phyloP scores from a whole-genome alignment of 192 early-diverging fungal genomes.

The Coemansia sp. region DNA sequence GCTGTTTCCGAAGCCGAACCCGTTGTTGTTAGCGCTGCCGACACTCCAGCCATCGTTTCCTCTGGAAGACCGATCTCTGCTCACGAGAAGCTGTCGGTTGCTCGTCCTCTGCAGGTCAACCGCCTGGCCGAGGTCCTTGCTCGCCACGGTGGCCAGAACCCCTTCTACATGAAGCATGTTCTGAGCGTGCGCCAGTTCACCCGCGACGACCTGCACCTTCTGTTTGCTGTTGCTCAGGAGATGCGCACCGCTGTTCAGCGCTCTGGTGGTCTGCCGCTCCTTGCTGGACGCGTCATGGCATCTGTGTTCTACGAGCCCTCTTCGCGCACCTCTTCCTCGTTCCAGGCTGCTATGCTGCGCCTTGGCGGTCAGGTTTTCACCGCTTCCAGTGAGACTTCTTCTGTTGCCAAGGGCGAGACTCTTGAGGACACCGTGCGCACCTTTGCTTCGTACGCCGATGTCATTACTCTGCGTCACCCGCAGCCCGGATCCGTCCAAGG shows the following conservation, averaged over 20 bases:
- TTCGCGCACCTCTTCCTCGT: slow-evolving; percentile 90
- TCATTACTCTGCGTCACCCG: slow-evolving; percentile 92
- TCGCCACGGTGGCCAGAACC: slow-evolving; percentile 52
- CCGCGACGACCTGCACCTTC: slow-evolving; percentile 87
- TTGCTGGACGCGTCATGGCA: slow-evolving; percentile 89
- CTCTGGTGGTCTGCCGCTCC: slow-evolving; percentile 78
- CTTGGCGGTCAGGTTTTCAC: slow-evolving; percentile 89
- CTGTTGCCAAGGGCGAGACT: slow-evolving; percentile 94
- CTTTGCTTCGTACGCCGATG: slow-evolving; percentile 87
- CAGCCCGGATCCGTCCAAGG: slow-evolving; percentile 77
- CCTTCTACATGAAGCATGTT: slow-evolving; percentile 94
- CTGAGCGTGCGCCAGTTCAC: slow-evolving; percentile 88
- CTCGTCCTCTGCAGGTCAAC: slow-evolving; percentile 12
- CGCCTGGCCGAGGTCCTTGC: slow-evolving; percentile 48
- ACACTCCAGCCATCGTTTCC: neutral
- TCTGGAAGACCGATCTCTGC: neutral
- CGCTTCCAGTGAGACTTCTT: slow-evolving; percentile 80
- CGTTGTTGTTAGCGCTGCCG: neutral
- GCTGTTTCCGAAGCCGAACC: neutral
- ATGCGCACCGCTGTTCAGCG: slow-evolving; percentile 94
- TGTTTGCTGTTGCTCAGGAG: slow-evolving; percentile 96
- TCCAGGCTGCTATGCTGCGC: slow-evolving; percentile 92
- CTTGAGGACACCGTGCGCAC: slow-evolving; percentile 94
- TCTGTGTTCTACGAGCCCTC: slow-evolving; percentile 97
- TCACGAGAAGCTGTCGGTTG: slow-evolving; percentile 18